Evolutionary conservation across 2,329 filamentous ascomycete genomes (phyloP).

Genomic region (Geosmithia flava): DNA sequence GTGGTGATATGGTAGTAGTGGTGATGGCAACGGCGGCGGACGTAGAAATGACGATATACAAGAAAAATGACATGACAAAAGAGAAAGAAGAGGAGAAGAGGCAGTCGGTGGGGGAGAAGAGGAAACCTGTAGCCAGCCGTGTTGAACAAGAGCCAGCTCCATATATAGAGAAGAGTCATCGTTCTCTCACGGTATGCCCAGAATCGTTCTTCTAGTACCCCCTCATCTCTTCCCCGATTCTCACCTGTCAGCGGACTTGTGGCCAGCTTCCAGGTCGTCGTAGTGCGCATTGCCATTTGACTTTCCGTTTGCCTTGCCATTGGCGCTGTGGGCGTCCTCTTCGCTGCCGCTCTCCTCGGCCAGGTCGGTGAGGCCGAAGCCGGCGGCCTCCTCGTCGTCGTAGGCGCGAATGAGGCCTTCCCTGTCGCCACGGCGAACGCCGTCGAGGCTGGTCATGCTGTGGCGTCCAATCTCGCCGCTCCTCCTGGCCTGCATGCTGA

Average conservation of each 20-base stretch:
- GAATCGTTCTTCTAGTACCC: not conserved
- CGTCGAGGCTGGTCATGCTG: constrained; percentile 48
- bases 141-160: too few species aligned
- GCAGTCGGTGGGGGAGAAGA: too few species aligned
- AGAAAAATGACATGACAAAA: not conserved
- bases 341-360: constrained; percentile 66
- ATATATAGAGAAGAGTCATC: constrained; percentile 1
- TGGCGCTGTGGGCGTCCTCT: constrained; percentile 18
- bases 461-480: constrained; percentile 55
- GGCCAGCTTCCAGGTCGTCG: constrained; percentile 27
- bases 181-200: constrained; percentile 6
- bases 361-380: constrained; percentile 68
- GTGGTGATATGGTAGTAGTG: too few species aligned
- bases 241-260: constrained; percentile 25
- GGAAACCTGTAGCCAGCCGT: not conserved
- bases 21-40: not conserved
- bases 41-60: not conserved
- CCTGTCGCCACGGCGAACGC: constrained; percentile 40
- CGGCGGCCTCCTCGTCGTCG: constrained; percentile 66
- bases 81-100: too few species aligned
- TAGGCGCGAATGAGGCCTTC: constrained; percentile 81
- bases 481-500: constrained; percentile 83
- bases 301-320: constrained; percentile 24
- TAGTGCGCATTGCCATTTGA: constrained; percentile 17
- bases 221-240: constrained; percentile 24